phyloP scores from a whole-genome alignment of 257 asterid species.

The Nicotiana paniculata region DNA sequence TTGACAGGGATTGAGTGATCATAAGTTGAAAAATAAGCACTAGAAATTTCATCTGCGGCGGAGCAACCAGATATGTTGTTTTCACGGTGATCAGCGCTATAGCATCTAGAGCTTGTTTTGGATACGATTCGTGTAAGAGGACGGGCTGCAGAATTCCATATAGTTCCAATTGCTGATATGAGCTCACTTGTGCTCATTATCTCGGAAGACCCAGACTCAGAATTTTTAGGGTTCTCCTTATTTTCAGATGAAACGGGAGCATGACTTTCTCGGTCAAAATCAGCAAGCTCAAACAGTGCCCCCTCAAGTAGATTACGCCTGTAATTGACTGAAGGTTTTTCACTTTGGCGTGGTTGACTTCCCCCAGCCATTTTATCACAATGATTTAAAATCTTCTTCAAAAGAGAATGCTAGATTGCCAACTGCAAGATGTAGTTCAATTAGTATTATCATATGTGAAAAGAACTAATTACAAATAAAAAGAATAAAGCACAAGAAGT shows the following conservation, averaged over 20 bases:
- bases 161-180: slow-evolving; percentile 54
- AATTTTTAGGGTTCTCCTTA: slow-evolving; percentile 23
- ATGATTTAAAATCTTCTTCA: background rate
- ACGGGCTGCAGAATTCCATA: slow-evolving; percentile 48
- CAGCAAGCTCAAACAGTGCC: slow-evolving; percentile 36
- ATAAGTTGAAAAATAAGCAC: slow-evolving; percentile 21
- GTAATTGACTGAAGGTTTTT: slow-evolving; percentile 41
- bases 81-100: slow-evolving; percentile 22
- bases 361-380: slow-evolving; percentile 32
- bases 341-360: slow-evolving; percentile 31
- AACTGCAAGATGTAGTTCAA: slow-evolving; percentile 12
- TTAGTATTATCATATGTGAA: background rate
- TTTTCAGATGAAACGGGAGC: slow-evolving; percentile 25
- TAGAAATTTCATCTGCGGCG: slow-evolving; percentile 17
- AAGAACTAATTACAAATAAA: background rate
- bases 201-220: slow-evolving; percentile 35
- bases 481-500: background rate
- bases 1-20: slow-evolving; percentile 24
- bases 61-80: slow-evolving; percentile 26
- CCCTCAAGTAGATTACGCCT: slow-evolving; percentile 31
- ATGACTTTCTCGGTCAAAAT: slow-evolving; percentile 19
- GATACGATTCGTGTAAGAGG: slow-evolving; percentile 53
- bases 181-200: slow-evolving; percentile 58
- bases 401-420: background rate
- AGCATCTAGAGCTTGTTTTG: slow-evolving; percentile 25